Percentiles rank a stretch among this genome's conserved stretches.
These are phyloP conservation scores for Naegleria fowleri DNA, from an alignment of 208 protist species.

Conservation along the genomic window DNA sequence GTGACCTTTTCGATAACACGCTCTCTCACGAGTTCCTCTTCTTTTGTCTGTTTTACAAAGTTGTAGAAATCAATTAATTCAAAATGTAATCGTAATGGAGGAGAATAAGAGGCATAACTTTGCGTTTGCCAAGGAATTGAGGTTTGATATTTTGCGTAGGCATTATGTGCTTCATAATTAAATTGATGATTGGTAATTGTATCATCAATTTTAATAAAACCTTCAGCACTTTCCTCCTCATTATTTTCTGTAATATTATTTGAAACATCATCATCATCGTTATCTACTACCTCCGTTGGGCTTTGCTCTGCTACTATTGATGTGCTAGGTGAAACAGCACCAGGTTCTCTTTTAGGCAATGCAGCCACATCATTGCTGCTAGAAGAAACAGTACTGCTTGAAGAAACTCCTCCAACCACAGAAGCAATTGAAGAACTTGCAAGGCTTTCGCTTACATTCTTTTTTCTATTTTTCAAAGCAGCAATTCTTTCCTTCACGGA, in stretches of 20 bases:
- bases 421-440: not conserved
- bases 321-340: not conserved
- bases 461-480: not conserved
- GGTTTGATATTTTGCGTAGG: not conserved
- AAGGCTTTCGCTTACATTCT: not conserved
- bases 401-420: not conserved
- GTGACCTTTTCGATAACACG: not conserved
- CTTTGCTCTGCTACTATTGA: not conserved
- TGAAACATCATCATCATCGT: not conserved
- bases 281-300: not conserved
- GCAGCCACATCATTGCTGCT: no score
- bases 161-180: not conserved
- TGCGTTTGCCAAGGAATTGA: not conserved
- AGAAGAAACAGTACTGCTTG: not conserved
- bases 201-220: constrained; percentile 4
- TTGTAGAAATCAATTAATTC: constrained; percentile 25
- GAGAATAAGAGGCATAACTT: not conserved
- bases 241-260: not conserved
- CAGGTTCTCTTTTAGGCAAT: not conserved
- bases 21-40: not conserved
- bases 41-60: constrained; percentile 13
- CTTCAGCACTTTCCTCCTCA: not conserved
- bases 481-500: not conserved
- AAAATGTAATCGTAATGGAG: not conserved
- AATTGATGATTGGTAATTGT: not conserved